A percentile compares a stretch with the other conserved stretches of the same genome.
Evolutionary conservation across 371 early-diverging fungal species (phyloP).

Genomic region (Lichtheimia ramosa): DNA sequence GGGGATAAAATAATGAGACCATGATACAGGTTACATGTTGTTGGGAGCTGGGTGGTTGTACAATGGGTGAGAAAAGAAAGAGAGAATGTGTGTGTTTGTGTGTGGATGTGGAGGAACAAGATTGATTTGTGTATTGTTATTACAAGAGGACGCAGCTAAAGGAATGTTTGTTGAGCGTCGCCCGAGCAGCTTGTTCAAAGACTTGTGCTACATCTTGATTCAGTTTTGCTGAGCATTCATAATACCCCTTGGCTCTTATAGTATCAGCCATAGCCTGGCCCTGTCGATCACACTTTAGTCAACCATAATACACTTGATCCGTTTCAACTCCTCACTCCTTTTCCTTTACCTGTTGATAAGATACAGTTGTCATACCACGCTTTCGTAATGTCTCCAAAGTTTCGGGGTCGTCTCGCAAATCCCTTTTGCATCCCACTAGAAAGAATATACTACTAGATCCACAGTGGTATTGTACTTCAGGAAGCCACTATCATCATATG

Average conservation of each 20-base stretch:
- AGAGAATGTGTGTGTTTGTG: background rate
- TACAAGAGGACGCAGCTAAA: conserved; percentile 1
- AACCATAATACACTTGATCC: no score
- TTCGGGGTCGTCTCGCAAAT: conserved; percentile 72
- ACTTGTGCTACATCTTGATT: conserved; percentile 85
- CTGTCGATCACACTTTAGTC: conserved; percentile 27
- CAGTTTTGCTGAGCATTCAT: conserved; percentile 88
- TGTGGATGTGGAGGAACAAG: no score
- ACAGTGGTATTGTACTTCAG: conserved; percentile 73
- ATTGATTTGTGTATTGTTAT: background rate
- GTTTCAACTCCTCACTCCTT: conserved; percentile 63
- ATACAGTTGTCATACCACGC: conserved; percentile 79
- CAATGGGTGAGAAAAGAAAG: conserved; percentile 1
- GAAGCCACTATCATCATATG: conserved; percentile 67
- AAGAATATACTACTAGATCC: conserved; percentile 73
- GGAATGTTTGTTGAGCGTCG: conserved; percentile 44
- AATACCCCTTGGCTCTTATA: conserved; percentile 78
- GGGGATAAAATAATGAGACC: no score
- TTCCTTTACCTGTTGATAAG: conserved; percentile 50
- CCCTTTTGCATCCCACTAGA: conserved; percentile 84
- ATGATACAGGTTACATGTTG: no score
- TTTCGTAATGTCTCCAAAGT: conserved; percentile 64
- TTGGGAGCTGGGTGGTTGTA: no score
- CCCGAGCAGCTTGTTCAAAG: conserved; percentile 81
- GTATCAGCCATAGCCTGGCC: conserved; percentile 65